Conservation (phyloP, 805 yeast genomes). For the Pichia cabralensis region DNA sequence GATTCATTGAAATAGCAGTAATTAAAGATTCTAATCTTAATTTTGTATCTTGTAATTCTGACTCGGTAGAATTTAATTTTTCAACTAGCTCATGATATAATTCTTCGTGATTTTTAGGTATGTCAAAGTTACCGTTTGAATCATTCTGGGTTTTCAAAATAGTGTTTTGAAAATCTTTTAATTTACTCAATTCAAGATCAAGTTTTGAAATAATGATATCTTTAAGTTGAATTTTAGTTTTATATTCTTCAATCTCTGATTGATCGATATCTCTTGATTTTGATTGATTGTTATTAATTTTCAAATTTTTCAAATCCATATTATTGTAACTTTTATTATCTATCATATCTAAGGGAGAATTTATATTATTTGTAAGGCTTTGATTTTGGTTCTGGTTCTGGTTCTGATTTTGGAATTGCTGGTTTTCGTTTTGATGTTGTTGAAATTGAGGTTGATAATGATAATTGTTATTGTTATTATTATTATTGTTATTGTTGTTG, state of each 20-base stretch:
- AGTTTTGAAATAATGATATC: constrained; percentile 39
- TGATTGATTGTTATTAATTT: constrained; percentile 3
- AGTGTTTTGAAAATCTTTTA: constrained; percentile 34
- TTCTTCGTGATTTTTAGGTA: constrained; percentile 27
- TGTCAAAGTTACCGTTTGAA: constrained; percentile 16
- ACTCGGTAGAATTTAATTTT: constrained; percentile 20
- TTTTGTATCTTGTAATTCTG: constrained; percentile 54
- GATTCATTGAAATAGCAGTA: constrained; percentile 45
- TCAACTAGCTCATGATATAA: constrained; percentile 22
- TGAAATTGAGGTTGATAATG: no score
- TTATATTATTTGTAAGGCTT: no score
- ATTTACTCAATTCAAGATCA: constrained; percentile 33
- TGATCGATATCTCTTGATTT: constrained; percentile 7
- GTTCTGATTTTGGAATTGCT: background rate
- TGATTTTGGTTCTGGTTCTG: background rate
- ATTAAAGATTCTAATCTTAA: constrained; percentile 50
- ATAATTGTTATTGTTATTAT: background rate
- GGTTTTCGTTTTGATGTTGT: background rate
- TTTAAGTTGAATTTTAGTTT: constrained; percentile 44
- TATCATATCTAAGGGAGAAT: no score
- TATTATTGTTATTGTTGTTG: background rate
- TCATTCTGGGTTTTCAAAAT: constrained; percentile 17
- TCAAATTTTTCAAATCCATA: constrained; percentile 4
- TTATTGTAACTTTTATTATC: constrained; percentile 1
- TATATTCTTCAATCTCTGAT: constrained; percentile 29